Evolutionary conservation across 768 basidiomycete species (phyloP), one percentile per base, ranked within the genome.

Genomic region (Termitomyces sp.): DNA sequence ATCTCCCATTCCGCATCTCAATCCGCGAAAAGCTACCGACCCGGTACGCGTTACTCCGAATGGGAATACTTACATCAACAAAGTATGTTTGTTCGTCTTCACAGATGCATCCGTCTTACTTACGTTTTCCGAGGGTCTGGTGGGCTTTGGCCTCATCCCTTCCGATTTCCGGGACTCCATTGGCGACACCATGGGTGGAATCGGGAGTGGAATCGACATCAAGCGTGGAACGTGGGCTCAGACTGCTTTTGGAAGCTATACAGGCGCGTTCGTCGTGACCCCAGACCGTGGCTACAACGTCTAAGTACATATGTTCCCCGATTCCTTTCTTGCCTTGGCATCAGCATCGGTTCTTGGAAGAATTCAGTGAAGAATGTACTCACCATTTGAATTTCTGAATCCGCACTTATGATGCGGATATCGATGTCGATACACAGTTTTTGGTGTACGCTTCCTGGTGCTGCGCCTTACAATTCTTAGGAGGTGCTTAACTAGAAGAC

Each of bases 141-240:
- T 85, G 16, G 84, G 73, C 1, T 86, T 85, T 63, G 85, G 84
- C 5, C 69, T 80, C n/a, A 85, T 87, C 53, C 81, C 82, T 1
- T 79, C 82, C 2, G 74, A 84, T 62, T 78, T 80, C 60, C 73
- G 59, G 5, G 84, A 86, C 34, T 82, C 81, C 0, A 83, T 80
- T 0, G 81, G 80, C 0, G 81, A 85, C 58, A 85, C 84, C 0
- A 59, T 86, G 6, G 86, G 86, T 21, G 84, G 84, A 10, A 76
- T 86, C 19, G 85, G 85, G 17, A 84, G 83, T 53, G 83, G 82
- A 2, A 83, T 86, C 21, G 77, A 83, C 1, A 59, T 87, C 55
- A 80, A 85, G 68, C 71, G 59, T 5, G 77, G 78, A 4, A 75
- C 82, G 1, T 85, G 21, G 52, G 56, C 3, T 46, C 60, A 38